Percentiles rank a stretch among this genome's conserved stretches.
phyloP scores from a whole-genome alignment of 148 eudicot genomes.

The Camellia granthamiana region DNA sequence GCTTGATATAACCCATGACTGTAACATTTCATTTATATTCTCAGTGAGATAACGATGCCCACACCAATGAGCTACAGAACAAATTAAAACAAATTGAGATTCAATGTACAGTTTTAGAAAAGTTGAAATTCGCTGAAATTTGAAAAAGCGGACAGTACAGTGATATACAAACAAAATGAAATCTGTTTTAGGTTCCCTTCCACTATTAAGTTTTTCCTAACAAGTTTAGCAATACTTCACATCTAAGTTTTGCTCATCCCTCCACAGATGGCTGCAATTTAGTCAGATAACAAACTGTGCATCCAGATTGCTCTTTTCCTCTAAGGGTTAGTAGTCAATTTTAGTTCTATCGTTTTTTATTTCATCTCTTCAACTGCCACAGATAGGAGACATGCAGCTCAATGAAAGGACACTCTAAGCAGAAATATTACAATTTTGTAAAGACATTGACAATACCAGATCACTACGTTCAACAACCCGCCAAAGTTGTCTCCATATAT shows the following conservation, averaged over 20 bases:
- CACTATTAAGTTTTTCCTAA: background rate
- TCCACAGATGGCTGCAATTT: background rate
- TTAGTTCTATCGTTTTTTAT: background rate
- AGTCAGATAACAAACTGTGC: background rate
- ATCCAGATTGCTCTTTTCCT: background rate
- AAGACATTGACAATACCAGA: constrained; percentile 49
- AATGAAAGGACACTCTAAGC: background rate
- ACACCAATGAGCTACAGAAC: too few species aligned
- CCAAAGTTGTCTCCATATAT: constrained; percentile 99
- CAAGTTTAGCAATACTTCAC: background rate
- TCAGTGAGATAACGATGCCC: too few species aligned
- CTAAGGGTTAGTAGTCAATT: background rate
- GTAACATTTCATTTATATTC: too few species aligned
- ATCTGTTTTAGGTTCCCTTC: background rate
- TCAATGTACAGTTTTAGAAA: too few species aligned
- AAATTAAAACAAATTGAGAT: too few species aligned
- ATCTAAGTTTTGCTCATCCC: background rate
- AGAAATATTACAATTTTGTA: background rate
- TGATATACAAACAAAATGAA: constrained; percentile 2
- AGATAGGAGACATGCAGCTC: constrained; percentile 1
- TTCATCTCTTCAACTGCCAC: background rate
- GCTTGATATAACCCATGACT: too few species aligned
- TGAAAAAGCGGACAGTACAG: background rate
- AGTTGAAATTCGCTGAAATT: background rate
- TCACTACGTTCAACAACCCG: constrained; percentile 98